A percentile compares a stretch with the other conserved stretches of the same genome.
These are phyloP conservation scores for Rhizophagus sp. DNA, from an alignment of 192 early-diverging fungal genomes.

Conservation along the genomic window DNA sequence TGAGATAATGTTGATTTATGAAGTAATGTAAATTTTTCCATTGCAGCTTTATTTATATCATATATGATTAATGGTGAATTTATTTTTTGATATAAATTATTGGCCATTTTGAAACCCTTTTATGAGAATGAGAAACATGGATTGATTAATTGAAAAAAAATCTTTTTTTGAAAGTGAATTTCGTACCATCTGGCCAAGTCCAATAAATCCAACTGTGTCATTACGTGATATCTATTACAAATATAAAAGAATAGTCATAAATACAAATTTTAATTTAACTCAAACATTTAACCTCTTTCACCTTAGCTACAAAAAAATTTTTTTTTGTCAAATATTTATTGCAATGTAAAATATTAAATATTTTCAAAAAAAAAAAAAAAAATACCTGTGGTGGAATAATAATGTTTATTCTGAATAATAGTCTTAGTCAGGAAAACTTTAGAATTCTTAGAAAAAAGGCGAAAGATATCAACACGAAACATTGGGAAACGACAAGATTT, in stretches of 20 bases:
- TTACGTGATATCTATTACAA: constrained; percentile 1
- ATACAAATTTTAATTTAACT: too few relatives aligned
- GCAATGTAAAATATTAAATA: too few relatives aligned
- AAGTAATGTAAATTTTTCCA: constrained; percentile 57
- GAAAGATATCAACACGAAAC: too few relatives aligned
- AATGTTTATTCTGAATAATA: too few relatives aligned
- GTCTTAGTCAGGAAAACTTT: too few relatives aligned
- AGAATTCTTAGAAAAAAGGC: too few relatives aligned
- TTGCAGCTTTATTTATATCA: constrained; percentile 63
- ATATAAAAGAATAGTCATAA: background rate
- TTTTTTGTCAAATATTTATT: too few relatives aligned
- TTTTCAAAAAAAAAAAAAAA: too few relatives aligned
- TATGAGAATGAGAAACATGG: background rate
- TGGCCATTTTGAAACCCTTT: constrained; percentile 89
- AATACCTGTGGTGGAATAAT: too few relatives aligned
- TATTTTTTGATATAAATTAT: constrained; percentile 68
- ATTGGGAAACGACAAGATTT: too few relatives aligned
- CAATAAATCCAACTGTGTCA: constrained; percentile 77
- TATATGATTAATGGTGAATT: constrained; percentile 64
- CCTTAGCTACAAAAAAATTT: too few relatives aligned
- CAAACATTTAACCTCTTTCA: too few relatives aligned
- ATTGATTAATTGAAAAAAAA: constrained; percentile 31
- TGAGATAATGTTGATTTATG: constrained; percentile 36
- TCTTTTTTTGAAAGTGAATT: background rate
- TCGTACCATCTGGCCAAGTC: constrained; percentile 83